phyloP scores from a whole-genome alignment of 2,329 filamentous ascomycete species.

The Aspergillus bombycis region DNA sequence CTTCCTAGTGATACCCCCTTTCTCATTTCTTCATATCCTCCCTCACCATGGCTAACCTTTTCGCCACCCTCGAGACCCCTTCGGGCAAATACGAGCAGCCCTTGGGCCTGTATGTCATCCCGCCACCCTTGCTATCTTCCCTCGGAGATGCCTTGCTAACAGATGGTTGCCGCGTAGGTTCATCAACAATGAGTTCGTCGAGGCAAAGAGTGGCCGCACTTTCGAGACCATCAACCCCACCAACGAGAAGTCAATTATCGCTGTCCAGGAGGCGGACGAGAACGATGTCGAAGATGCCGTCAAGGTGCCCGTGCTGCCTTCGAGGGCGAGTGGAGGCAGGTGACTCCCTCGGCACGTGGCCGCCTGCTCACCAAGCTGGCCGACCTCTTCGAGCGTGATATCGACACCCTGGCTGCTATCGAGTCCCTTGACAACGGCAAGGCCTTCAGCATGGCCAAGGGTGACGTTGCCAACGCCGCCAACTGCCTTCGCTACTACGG shows the following conservation, averaged over 20 bases:
- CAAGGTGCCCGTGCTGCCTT: conserved; percentile 81
- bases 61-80: conserved; percentile 40
- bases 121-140: background rate
- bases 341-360: conserved; percentile 72
- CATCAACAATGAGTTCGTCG: conserved; percentile 61
- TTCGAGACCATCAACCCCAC: conserved; percentile 91
- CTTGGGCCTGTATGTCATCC: conserved; percentile 37
- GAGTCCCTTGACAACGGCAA: conserved; percentile 71
- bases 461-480: conserved; percentile 70
- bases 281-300: conserved; percentile 78
- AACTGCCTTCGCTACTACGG: conserved; percentile 83
- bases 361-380: conserved; percentile 74
- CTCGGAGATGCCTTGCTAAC: background rate
- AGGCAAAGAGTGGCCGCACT: conserved; percentile 80
- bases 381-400: conserved; percentile 76
- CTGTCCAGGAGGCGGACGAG: conserved; percentile 82
- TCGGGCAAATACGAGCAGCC: conserved; percentile 43
- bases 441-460: conserved; percentile 56
- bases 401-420: conserved; percentile 74
- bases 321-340: conserved; percentile 69
- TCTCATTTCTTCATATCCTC: background rate
- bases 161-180: conserved; percentile 43
- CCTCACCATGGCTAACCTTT: conserved; percentile 30
- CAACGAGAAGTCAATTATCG: conserved; percentile 81
- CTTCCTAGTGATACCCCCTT: conserved; percentile 13